Evolutionary conservation across 495 filamentous ascomycete species (phyloP), one percentile per base, ranked within the genome.

Genomic region (Aspergillus sclerotiicarbonarius): DNA sequence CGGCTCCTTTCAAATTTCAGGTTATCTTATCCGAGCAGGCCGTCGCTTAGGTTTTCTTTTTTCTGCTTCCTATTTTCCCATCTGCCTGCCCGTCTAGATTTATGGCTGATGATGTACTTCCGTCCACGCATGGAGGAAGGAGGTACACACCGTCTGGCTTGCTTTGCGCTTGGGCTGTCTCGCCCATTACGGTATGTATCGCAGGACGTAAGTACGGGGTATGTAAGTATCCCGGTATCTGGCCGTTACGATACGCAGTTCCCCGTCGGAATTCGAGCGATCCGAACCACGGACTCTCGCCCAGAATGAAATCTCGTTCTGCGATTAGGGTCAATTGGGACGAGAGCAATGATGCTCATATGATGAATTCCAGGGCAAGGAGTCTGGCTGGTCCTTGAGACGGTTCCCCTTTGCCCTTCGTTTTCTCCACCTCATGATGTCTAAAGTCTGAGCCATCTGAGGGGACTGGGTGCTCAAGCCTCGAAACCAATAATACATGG

Each of bases 191-290:
- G 37, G 37, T 41, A 41, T 41, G 37, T 41, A 41, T 41, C 10
- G 37, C 7, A 15, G 8, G 37, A 12, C 7, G 37, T 41, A 15
- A 12, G 37, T 6, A n/a, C 10, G 12, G 10, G 12, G 37, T 41
- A 13, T n/a, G 13, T 41, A 6, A 12, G 5, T 9, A n/a, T 41
- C 18, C 45, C 18, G 8, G 16, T 48, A 12, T 25, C 15, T 19
- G n/a, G 6, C 45, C 29, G 8, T 48, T 41, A 41, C n/a, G 10
- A 41, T 41, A 12, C 37, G 12, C 37, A 37, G 25, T 25, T 25
- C 19, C 45, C 45, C 19, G 33, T 25, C 51, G 51, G 51, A 53
- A 53, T 53, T 43, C 20, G 15, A 43, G 32, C 10, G 18, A 53
- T 53, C 51, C 51, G 33, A 43, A 20, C 33, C 51, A 37, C 18